Conservation (phyloP, 805 yeast species). For the Myxozyma neotropica region DNA sequence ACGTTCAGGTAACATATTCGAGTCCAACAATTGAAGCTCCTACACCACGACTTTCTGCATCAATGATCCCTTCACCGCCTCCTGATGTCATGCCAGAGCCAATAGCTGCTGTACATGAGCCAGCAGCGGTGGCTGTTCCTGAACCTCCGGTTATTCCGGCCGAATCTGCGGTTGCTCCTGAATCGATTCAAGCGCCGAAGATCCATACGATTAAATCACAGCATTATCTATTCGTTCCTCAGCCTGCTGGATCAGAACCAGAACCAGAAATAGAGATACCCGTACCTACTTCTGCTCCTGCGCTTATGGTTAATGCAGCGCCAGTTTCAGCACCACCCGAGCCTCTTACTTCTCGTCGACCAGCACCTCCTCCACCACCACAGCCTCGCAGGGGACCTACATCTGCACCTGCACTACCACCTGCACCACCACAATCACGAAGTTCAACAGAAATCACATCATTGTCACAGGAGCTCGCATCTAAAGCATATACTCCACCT, state of each 20-base stretch:
- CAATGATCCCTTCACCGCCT: slow-evolving; percentile 2
- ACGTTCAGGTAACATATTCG: not conserved
- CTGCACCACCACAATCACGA: slow-evolving; percentile 7
- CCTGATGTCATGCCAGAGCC: not conserved
- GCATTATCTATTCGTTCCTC: slow-evolving; percentile 22
- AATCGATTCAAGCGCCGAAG: slow-evolving; percentile 4
- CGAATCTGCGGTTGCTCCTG: not conserved
- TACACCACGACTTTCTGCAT: not conserved
- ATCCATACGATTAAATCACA: slow-evolving; percentile 21
- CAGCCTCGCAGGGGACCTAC: slow-evolving; percentile 17
- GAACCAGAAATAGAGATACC: not conserved
- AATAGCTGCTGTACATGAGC: not conserved
- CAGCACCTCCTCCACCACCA: slow-evolving; percentile 32
- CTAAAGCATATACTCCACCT: not conserved
- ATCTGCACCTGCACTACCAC: slow-evolving; percentile 11
- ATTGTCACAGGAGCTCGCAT: not conserved
- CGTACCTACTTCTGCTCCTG: not conserved
- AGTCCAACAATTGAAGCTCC: slow-evolving; percentile 2
- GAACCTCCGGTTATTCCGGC: not conserved
- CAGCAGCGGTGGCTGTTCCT: not conserved
- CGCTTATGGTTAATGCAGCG: not conserved
- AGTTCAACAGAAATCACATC: not conserved
- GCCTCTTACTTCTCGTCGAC: slow-evolving; percentile 14
- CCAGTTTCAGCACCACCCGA: not conserved
- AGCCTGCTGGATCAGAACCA: not conserved